Evolutionary conservation across 768 basidiomycete genomes (phyloP), one percentile per base, ranked within the genome.

Genomic region (Inosperma sp.): DNA sequence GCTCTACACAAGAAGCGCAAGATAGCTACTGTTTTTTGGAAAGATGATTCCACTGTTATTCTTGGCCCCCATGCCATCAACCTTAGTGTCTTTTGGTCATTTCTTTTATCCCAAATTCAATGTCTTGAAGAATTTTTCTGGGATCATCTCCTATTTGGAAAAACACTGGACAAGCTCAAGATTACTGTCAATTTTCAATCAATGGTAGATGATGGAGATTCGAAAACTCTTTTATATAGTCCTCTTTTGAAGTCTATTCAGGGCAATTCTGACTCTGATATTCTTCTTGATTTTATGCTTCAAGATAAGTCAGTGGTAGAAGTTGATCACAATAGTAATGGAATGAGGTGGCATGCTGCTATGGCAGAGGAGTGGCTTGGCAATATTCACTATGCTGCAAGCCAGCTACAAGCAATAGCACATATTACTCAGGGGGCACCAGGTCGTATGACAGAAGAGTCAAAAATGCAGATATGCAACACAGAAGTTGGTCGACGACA

Each of bases 361-460:
- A n/a, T 8, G n/a, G 30, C 30, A 31, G 30, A 31, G n/a, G n/a
- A 41, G 12, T 54, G 52, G 52, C 16, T 49, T 16, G 12, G 26
- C 25, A 17, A 33, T 26, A 42, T 48, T n/a, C n/a, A 49, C 22
- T 35, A 14, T 17, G 52, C 52, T 10, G 37, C 46, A 30, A 16
- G 12, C 5, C 14, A 21, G 4, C 29, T 49, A 30, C 19, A 30
- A 14, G 37, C 33, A 13, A 16, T 55, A 8, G 26, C n/a, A 9
- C 53, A 55, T 26, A 19, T 51, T 22, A 29, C 34, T 13, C 53
- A 55, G 30, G 53, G 53, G 22, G 39, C 53, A 30, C 49, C 49
- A 19, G 33, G 41, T 23, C 27, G 44, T 16, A 45, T 50, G 27
- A 35, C 49, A 17, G 49, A 55, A 35, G 41, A 51, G 42, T 16